Evolutionary conservation across 352 stramenopile species (phyloP).

Genomic region (Thalassiosira livingstoniorum): DNA sequence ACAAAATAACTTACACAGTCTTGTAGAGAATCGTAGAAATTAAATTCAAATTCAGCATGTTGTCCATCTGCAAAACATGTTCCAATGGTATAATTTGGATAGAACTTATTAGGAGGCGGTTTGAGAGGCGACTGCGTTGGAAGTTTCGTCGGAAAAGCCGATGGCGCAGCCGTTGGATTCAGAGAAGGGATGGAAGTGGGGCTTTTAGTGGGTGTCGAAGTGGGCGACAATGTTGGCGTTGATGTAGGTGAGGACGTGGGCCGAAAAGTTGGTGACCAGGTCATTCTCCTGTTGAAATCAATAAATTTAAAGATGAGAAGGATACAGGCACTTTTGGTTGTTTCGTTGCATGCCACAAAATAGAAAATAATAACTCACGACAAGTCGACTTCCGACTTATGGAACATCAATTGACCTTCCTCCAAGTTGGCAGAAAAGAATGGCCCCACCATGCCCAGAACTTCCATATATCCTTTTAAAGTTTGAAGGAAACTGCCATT

Average conservation of each 20-base stretch:
- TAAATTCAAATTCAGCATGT: constrained; percentile 16
- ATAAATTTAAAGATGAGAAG: no score
- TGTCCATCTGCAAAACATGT: constrained; percentile 26
- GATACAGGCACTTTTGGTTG: no score
- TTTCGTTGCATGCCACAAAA: no score
- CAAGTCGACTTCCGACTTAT: not conserved
- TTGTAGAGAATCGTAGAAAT: constrained; percentile 29
- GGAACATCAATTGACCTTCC: constrained; percentile 26
- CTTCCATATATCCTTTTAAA: constrained; percentile 15
- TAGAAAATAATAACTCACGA: no score
- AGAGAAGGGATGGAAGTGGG: constrained; percentile 4
- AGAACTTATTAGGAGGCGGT: no score
- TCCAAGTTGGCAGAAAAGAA: constrained; percentile 16
- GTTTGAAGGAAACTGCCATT: not conserved
- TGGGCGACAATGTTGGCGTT: not conserved
- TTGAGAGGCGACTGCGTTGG: no score
- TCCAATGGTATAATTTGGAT: constrained; percentile 5
- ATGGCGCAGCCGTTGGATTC: no score
- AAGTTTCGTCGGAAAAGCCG: no score
- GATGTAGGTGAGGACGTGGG: not conserved
- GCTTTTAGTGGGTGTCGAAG: not conserved
- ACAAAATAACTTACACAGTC: constrained; percentile 27
- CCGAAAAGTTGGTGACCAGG: no score
- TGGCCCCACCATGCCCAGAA: constrained; percentile 26
- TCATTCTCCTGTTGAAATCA: no score